Conservation (phyloP, 805 yeast genomes). For the Kuraishia capsulata region DNA sequence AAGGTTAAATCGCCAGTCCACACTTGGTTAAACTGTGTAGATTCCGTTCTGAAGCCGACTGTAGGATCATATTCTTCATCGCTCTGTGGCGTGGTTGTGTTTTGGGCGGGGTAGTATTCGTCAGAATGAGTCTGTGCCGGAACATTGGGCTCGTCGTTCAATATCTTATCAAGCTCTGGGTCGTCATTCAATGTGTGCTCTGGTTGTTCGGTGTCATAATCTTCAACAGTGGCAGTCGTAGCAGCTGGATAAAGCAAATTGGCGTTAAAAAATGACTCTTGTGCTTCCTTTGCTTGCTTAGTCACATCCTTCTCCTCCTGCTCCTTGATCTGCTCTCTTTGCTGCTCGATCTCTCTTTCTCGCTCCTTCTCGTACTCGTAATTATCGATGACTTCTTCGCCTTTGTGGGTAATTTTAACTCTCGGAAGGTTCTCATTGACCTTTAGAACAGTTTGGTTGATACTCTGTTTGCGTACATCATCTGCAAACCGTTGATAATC, state of each 20-base stretch:
- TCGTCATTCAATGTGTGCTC: slow-evolving; percentile 1
- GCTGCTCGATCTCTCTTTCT: slow-evolving; percentile 1
- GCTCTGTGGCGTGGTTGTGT: no score
- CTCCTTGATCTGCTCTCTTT: slow-evolving; percentile 3
- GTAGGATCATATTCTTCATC: slow-evolving; percentile 16
- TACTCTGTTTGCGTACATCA: slow-evolving; percentile 58
- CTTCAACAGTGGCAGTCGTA: not conserved
- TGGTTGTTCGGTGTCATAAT: not conserved
- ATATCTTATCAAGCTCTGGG: slow-evolving; percentile 2
- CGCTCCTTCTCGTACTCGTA: slow-evolving; percentile 25
- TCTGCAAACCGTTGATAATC: slow-evolving; percentile 65
- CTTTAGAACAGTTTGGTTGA: slow-evolving; percentile 59
- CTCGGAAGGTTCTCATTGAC: slow-evolving; percentile 42
- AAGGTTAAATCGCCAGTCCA: slow-evolving; percentile 9
- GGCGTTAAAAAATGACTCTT: not conserved
- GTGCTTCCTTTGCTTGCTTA: not conserved
- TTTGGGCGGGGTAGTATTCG: not conserved
- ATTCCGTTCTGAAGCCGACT: slow-evolving; percentile 1
- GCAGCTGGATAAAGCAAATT: not conserved
- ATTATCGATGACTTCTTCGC: slow-evolving; percentile 71
- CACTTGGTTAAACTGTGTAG: not conserved
- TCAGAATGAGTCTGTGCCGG: not conserved
- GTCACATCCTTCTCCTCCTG: not conserved
- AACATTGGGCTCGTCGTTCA: no score
- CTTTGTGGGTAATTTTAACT: slow-evolving; percentile 76